phyloP scores from a whole-genome alignment of 176 grass and related monocot genomes.

The Rhynchospora breviuscula region DNA sequence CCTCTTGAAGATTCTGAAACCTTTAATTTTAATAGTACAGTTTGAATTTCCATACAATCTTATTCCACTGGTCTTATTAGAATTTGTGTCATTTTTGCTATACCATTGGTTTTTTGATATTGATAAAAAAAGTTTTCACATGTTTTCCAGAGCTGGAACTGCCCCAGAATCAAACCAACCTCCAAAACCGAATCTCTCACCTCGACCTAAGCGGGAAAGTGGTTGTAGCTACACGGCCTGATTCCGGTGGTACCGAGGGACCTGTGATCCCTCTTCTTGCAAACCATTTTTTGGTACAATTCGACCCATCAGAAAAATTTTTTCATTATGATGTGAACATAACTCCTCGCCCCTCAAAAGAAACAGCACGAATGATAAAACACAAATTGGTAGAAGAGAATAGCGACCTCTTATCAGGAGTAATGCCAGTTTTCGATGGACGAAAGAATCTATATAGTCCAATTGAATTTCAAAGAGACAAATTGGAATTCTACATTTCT shows the following conservation, averaged over 20 bases:
- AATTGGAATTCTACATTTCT: constrained; percentile 61
- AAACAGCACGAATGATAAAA: constrained; percentile 83
- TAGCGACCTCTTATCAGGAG: constrained; percentile 41
- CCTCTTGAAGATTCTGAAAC: not conserved
- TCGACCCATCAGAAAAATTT: constrained; percentile 55
- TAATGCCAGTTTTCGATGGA: constrained; percentile 69
- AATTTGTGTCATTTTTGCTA: not conserved
- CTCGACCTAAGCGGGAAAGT: constrained; percentile 14
- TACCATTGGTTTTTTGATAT: not conserved
- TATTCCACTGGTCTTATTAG: not conserved
- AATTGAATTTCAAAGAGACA: constrained; percentile 51
- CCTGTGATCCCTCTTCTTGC: constrained; percentile 52
- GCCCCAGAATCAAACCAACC: constrained; percentile 35
- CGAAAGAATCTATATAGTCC: constrained; percentile 82
- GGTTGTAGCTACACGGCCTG: constrained; percentile 43
- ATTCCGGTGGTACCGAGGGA: constrained; percentile 53
- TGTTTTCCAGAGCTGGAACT: constrained; percentile 39
- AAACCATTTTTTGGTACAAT: constrained; percentile 75
- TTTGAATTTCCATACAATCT: not conserved
- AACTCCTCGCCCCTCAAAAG: constrained; percentile 66
- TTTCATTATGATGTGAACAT: constrained; percentile 88
- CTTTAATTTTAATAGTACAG: not conserved
- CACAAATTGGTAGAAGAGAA: constrained; percentile 79
- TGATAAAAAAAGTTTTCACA: not conserved
- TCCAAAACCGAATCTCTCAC: constrained; percentile 24